These are phyloP conservation scores for Helianthus tuberosus DNA, from an alignment of 129 eudicot genomes.

Conservation along the genomic window DNA sequence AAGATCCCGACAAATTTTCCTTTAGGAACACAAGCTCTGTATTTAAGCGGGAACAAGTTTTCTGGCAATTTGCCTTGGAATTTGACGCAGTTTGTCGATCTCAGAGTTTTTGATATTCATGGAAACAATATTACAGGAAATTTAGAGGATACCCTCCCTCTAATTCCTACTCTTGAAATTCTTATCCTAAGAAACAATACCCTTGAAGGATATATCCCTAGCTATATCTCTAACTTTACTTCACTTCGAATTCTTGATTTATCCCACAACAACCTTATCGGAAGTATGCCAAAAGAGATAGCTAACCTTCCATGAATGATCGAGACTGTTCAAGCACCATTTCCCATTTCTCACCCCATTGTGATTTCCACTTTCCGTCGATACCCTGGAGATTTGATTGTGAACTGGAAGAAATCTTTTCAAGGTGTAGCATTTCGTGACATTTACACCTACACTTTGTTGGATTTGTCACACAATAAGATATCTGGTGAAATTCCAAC, in stretches of 20 bases:
- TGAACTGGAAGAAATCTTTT: conserved; percentile 57
- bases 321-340: conserved; percentile 19
- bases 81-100: conserved; percentile 40
- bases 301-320: conserved; percentile 47
- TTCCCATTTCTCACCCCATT: conserved; percentile 28
- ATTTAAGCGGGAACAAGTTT: conserved; percentile 49
- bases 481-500: conserved; percentile 44
- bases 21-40: conserved; percentile 34
- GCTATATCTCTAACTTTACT: conserved; percentile 36
- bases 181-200: conserved; percentile 53
- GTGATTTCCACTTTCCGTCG: too few relatives aligned
- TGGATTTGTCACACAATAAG: conserved; percentile 53
- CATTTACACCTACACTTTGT: conserved; percentile 48
- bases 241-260: conserved; percentile 54
- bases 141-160: conserved; percentile 31
- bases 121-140: conserved; percentile 48
- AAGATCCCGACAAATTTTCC: conserved; percentile 42
- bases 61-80: conserved; percentile 55
- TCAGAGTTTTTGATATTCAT: conserved; percentile 58
- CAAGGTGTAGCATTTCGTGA: conserved; percentile 44
- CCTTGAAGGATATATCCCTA: conserved; percentile 43
- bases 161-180: conserved; percentile 41
- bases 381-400: conserved; percentile 29
- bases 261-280: conserved; percentile 41
- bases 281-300: conserved; percentile 38